Base-by-base conservation (phyloP, 805 yeast species). In the Saccharomycopsis capsularis region DNA sequence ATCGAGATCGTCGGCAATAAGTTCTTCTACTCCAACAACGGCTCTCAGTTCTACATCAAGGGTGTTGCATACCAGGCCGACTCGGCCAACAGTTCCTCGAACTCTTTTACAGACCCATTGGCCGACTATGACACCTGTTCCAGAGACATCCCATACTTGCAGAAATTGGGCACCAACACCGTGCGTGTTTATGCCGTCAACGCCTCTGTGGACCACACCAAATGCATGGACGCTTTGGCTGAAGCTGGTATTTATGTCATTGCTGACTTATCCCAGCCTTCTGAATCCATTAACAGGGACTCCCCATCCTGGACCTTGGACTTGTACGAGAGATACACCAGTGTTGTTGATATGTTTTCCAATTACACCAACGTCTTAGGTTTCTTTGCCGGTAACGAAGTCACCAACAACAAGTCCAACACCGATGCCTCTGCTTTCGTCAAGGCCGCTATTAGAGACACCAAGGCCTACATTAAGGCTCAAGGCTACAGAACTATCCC, bases 341-440 rank as follows among this genome's bases (percentile, higher is more conserved):
- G 74, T 24, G 96, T 91, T 32, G 79, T 93, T 50, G 97, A 93
- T 66, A 69, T 75, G 57, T 78, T 93, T 70, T 78, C 80, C 51
- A 71, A 76, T 58, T 91, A 90, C 68, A 68, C 82, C 42, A 91
- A 91, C 67, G 77, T 87, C 18, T 73, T 91, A 55, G 99, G 98
- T 2, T 90, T 87, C 75, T 90, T 91, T 68, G 98, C 98, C 25
- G 99, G 98, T 54, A 93, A 93, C 68, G 99, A 91, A 74, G 98
- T 93, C 47, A 79, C 91, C 52, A 91, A 90, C 67, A 88, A 86
- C 61, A 68, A 67, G 40, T 69, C 88, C 43, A 90, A 87, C 67
- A 85, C 97, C 13, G 82, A 80, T 57, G 86, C 97, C 29, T 89
- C 97, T 25, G 88, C 97, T 1, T 91, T 81, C 66, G 95, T 93